Conservation (phyloP, 495 filamentous ascomycete genomes). For the Neurospora sp. region DNA sequence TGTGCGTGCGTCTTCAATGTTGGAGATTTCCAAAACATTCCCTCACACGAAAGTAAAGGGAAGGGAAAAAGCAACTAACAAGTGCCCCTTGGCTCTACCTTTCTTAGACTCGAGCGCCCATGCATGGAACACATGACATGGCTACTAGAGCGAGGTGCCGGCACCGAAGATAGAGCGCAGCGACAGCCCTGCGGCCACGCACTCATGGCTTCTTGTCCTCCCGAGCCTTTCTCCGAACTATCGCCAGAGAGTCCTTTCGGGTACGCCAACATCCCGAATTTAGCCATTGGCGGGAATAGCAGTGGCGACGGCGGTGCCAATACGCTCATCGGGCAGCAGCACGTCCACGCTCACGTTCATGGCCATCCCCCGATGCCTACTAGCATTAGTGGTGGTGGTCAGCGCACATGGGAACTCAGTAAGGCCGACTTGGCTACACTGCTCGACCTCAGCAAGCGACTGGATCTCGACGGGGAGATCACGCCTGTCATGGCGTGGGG, state of each 20-base stretch:
- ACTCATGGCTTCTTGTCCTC: conserved; percentile 82
- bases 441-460: conserved; percentile 70
- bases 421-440: conserved; percentile 68
- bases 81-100: conserved; percentile 2
- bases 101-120: conserved; percentile 74
- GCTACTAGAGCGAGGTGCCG: conserved; percentile 48
- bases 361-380: not conserved
- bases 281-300: not conserved
- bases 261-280: conserved; percentile 12
- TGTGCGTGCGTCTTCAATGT: not conserved
- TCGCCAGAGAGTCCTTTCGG: conserved; percentile 42
- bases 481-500: conserved; percentile 96
- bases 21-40: not conserved
- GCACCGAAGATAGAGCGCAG: conserved; percentile 27
- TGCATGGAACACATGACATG: conserved; percentile 92
- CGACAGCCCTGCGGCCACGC: conserved; percentile 61
- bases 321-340: not conserved
- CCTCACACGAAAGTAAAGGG: not conserved
- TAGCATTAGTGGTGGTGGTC: conserved; percentile 13
- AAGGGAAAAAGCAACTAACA: conserved; percentile 10
- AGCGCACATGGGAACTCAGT: conserved; percentile 58
- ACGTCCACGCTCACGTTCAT: not conserved
- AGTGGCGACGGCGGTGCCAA: conserved; percentile 8
- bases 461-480: conserved; percentile 85
- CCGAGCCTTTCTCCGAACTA: conserved; percentile 41